Percentiles rank a stretch among this genome's conserved stretches.
These are phyloP conservation scores for Phalaenopsis hybrid DNA, from an alignment of 116 monocot genomes.

Conservation along the genomic window DNA sequence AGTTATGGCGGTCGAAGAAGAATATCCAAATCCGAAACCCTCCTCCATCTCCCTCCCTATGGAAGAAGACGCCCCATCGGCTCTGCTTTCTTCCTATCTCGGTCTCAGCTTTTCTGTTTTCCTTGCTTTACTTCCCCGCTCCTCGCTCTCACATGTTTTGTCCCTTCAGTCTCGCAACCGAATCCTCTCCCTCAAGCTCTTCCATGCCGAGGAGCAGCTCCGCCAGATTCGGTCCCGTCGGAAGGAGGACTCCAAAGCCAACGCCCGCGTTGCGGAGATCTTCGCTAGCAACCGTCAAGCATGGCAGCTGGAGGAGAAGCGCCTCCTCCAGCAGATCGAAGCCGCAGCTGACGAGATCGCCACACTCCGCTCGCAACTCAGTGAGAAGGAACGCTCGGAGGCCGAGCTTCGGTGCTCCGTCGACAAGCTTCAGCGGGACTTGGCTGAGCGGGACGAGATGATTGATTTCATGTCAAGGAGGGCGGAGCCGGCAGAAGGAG, in stretches of 20 bases:
- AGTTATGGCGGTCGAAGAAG: neutral
- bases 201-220: slow-evolving; percentile 82
- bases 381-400: too few relatives aligned
- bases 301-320: slow-evolving; percentile 72
- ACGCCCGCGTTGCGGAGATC: slow-evolving; percentile 92
- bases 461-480: slow-evolving; percentile 5
- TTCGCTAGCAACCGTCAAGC: slow-evolving; percentile 76
- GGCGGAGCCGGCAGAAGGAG: slow-evolving; percentile 3
- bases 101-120: slow-evolving; percentile 67
- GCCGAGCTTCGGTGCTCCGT: too few relatives aligned
- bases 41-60: neutral
- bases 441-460: slow-evolving; percentile 16
- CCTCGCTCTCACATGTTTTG: slow-evolving; percentile 27
- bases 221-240: slow-evolving; percentile 49
- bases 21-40: neutral
- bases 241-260: slow-evolving; percentile 76
- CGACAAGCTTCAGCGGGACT: slow-evolving; percentile 10
- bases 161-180: slow-evolving; percentile 67
- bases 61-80: neutral
- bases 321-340: slow-evolving; percentile 38
- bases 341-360: slow-evolving; percentile 26
- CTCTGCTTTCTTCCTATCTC: slow-evolving; percentile 45
- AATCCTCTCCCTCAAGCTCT: slow-evolving; percentile 60
- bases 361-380: too few relatives aligned
- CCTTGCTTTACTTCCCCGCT: slow-evolving; percentile 44